Evolutionary conservation across 1,284 basidiomycete species (phyloP), one percentile per base, ranked within the genome.

Genomic region (Trichosporon faecale): DNA sequence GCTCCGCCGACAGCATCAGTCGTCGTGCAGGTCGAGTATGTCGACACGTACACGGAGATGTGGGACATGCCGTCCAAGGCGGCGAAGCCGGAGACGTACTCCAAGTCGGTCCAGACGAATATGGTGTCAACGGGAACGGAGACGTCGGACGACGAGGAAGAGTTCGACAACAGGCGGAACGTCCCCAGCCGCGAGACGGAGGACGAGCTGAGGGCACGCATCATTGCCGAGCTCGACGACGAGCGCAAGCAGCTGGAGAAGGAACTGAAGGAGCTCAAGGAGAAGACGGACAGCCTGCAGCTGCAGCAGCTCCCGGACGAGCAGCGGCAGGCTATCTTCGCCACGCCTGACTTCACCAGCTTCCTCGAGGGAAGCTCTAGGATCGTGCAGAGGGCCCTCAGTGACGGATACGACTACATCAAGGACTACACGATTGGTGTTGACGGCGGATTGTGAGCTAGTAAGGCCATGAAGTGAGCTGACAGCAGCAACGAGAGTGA

Each of bases 301-400:
- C 67, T 78, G 16, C 72, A 77, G 29, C 77, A 95, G 63, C 84
- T 98, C 68, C 89, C 91, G 0, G 90, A 93, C 69, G 91, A 94
- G 69, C 93, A 98, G 80, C 87, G 91, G 31, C 85, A 88, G 5
- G 90, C 89, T 73, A 91, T 98, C 68, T 88, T 95, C 74, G 85
- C 90, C 16, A 92, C 91, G 3, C 91, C 94, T 0, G 94, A 96
- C 76, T 98, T 98, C 80, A 83, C 91, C 31, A 91, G 94, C 73
- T 99, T 99, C 81, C 90, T 99, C 8, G 94, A 98, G 79, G 89
- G 92, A 75, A 94, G 92, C n/a, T 92, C 91, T 31, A 96, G 95
- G 84, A 94, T 99, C 64, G 89, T 98, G 9, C 94, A 98, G 80
- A 88, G 97, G 66, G 97, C 95, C n/a, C 84, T 99, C 72, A 96